Conservation (phyloP, 2,329 filamentous ascomycete genomes). For the Elsinoe australis region DNA sequence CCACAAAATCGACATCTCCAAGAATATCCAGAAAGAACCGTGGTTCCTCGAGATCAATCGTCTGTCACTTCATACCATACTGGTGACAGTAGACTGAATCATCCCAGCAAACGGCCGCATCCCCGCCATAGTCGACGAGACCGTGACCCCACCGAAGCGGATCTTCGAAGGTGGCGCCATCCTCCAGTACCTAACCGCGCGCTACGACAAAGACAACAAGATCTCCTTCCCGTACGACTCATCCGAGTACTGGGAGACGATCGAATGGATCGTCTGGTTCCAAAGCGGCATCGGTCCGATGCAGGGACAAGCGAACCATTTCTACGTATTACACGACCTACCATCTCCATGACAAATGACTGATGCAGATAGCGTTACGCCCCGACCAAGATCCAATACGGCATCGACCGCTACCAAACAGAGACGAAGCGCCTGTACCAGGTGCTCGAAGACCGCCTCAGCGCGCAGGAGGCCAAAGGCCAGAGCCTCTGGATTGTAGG, state of each 20-base stretch:
- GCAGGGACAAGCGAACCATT: constrained; percentile 44
- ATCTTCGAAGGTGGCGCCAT: constrained; percentile 42
- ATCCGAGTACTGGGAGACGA: constrained; percentile 38
- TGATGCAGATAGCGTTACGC: too few relatives aligned
- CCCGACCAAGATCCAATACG: constrained; percentile 37
- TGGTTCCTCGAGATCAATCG: constrained; percentile 43
- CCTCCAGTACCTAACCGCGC: constrained; percentile 39
- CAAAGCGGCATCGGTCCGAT: constrained; percentile 36
- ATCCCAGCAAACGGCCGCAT: constrained; percentile 41
- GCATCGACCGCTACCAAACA: constrained; percentile 41
- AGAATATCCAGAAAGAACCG: constrained; percentile 38
- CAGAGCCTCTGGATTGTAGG: constrained; percentile 39
- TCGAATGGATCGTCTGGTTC: constrained; percentile 42
- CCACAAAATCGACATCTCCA: constrained; percentile 37
- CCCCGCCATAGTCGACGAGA: constrained; percentile 39
- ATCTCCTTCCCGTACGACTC: constrained; percentile 39
- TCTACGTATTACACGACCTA: too few relatives aligned
- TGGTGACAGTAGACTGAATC: background rate
- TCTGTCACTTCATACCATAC: constrained; percentile 16
- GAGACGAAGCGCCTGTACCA: constrained; percentile 43
- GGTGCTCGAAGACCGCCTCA: constrained; percentile 39
- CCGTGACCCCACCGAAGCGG: constrained; percentile 21
- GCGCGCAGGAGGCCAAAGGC: constrained; percentile 21
- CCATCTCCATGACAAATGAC: too few relatives aligned
- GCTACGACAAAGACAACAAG: constrained; percentile 36